Evolutionary conservation across 345 rosid genomes (phyloP).

Genomic region (Barbarea vulgaris): DNA sequence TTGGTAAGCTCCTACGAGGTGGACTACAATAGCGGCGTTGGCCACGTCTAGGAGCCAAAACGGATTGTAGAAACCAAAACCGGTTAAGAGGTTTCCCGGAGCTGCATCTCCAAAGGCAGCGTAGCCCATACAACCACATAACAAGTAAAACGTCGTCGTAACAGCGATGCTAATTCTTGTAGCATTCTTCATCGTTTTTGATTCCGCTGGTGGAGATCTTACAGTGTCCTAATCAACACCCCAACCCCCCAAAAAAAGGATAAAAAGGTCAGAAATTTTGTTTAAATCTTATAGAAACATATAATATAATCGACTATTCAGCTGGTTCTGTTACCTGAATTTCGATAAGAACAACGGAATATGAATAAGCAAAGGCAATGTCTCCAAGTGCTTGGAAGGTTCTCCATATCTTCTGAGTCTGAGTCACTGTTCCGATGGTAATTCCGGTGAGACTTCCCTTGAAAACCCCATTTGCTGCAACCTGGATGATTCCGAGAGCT

Average conservation of each 20-base stretch:
- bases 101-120: constrained; percentile 71
- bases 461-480: constrained; percentile 56
- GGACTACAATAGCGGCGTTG: constrained; percentile 66
- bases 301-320: not conserved
- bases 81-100: constrained; percentile 78
- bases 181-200: constrained; percentile 52
- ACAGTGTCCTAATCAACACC: constrained; percentile 42
- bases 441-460: constrained; percentile 78
- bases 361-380: constrained; percentile 87
- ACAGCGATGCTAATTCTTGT: constrained; percentile 43
- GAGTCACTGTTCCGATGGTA: constrained; percentile 62
- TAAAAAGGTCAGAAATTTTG: not conserved
- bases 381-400: constrained; percentile 90
- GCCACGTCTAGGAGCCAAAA: constrained; percentile 77
- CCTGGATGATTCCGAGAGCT: constrained; percentile 76
- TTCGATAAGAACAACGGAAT: constrained; percentile 70
- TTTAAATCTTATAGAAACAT: not conserved
- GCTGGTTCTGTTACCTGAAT: constrained; percentile 59
- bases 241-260: not conserved
- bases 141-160: constrained; percentile 52
- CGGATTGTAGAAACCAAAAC: constrained; percentile 76
- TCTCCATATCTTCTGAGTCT: constrained; percentile 75
- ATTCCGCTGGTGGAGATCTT: constrained; percentile 56
- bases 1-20: constrained; percentile 79
- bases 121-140: constrained; percentile 74